These are phyloP conservation scores for Jacaranda copaia DNA, from an alignment of 257 asterid genomes.

Conservation along the genomic window DNA sequence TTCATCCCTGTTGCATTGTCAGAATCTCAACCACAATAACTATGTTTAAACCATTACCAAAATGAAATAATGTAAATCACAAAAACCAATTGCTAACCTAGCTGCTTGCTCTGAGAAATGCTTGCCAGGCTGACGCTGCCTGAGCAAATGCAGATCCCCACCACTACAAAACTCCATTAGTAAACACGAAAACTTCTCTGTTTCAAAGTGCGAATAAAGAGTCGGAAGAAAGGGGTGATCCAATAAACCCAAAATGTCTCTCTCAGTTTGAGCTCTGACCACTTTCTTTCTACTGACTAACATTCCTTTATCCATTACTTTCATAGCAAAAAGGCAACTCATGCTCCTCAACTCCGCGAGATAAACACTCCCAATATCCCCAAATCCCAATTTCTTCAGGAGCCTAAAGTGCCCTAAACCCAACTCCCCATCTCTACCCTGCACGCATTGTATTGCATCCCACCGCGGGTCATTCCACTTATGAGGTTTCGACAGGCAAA, in stretches of 20 bases:
- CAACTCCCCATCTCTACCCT: slow-evolving; percentile 62
- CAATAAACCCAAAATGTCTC: slow-evolving; percentile 74
- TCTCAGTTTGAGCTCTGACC: slow-evolving; percentile 85
- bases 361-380: slow-evolving; percentile 94
- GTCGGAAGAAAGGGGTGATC: slow-evolving; percentile 96
- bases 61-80: neutral
- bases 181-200: slow-evolving; percentile 87
- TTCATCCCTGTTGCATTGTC: neutral
- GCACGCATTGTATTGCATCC: slow-evolving; percentile 74
- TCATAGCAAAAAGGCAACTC: slow-evolving; percentile 82
- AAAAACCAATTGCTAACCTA: slow-evolving; percentile 53
- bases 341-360: slow-evolving; percentile 78
- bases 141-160: slow-evolving; percentile 89
- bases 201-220: slow-evolving; percentile 84
- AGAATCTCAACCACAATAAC: neutral
- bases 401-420: slow-evolving; percentile 84
- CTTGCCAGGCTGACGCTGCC: slow-evolving; percentile 86
- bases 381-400: slow-evolving; percentile 87
- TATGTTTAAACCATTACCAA: neutral
- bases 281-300: slow-evolving; percentile 79
- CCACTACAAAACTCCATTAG: slow-evolving; percentile 97
- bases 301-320: slow-evolving; percentile 91
- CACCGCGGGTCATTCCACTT: slow-evolving; percentile 78
- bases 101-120: slow-evolving; percentile 89
- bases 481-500: slow-evolving; percentile 77